Evolutionary conservation across 352 stramenopile genomes (phyloP), one percentile per base, ranked within the genome.

Genomic region (Globisporangium splendens): DNA sequence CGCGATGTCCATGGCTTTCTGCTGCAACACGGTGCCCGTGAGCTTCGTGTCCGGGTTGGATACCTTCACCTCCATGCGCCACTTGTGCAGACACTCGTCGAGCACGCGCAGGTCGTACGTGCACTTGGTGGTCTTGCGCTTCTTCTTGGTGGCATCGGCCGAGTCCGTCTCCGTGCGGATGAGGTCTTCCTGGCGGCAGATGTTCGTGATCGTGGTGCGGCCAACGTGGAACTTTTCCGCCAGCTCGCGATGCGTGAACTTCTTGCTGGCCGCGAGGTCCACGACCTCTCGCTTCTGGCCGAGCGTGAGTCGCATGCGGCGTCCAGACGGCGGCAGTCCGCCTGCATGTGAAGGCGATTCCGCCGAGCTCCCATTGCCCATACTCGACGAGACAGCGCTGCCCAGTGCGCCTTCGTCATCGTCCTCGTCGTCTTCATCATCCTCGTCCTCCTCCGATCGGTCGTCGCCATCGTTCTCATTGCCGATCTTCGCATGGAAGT

Each of bases 91-190:
- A 65, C 77, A 89, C 67, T 94, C 82, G 65, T 92, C 82, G 35
- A 94, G 62, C 60, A 92, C 73, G 20, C 79, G 78, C 62, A 92
- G 66, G 57, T 94, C 82, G 64, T 92, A 92, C 47, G 80, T 83
- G 68, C 82, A 92, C 59, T 89, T 90, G 58, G 85, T 91, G 18
- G 82, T 94, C 67, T 94, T 94, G 69, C 84, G 73, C 58, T 86
- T 85, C 72, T 94, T 94, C 72, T 94, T 94, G 33, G 79, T 72
- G 10, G 81, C 80, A 64, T 94, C 84, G 8, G 84, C 84, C 46
- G 84, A 92, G 70, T 94, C 82, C n/a, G 84, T 94, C 68, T 94
- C 84, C 0, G 76, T 84, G 54, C 83, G 82, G 54, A 94, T 92
- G 14, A 92, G 56, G 17, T 91, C 79, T 41, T 91, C 82, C 60